Percentiles rank a stretch among this genome's conserved stretches.
phyloP scores from a whole-genome alignment of 331 rosid genomes.

The Acacia concinna region DNA sequence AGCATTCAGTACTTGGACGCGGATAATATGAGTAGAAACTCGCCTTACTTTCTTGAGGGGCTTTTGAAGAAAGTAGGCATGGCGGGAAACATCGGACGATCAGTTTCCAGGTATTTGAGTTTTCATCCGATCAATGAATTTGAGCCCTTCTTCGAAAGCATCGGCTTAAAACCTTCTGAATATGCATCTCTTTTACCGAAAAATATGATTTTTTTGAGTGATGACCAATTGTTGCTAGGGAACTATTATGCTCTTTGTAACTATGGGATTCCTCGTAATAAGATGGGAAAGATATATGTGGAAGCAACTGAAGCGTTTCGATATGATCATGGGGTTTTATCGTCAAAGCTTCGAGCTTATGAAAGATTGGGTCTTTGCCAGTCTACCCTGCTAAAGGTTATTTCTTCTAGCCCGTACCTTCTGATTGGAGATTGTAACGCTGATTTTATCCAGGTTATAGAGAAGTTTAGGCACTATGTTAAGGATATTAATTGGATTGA shows the following conservation, averaged over 20 bases:
- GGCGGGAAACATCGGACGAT: constrained; percentile 34
- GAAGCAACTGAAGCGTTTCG: constrained; percentile 49
- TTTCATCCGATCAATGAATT: constrained; percentile 88
- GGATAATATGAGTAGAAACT: constrained; percentile 69
- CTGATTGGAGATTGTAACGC: constrained; percentile 57
- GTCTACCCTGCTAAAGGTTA: constrained; percentile 28
- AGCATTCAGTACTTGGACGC: constrained; percentile 67
- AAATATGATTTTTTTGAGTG: constrained; percentile 57
- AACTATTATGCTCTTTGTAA: constrained; percentile 55
- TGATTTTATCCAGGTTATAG: constrained; percentile 52
- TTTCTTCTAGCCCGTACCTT: constrained; percentile 56
- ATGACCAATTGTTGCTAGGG: constrained; percentile 58
- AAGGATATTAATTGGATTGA: constrained; percentile 52
- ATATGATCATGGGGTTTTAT: constrained; percentile 50
- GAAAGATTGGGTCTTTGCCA: constrained; percentile 50
- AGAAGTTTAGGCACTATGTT: constrained; percentile 47
- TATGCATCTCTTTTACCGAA: constrained; percentile 61
- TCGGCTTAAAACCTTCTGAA: constrained; percentile 72
- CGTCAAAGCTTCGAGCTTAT: constrained; percentile 54
- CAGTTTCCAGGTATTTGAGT: constrained; percentile 53
- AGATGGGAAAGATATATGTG: constrained; percentile 62
- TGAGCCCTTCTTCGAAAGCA: constrained; percentile 84
- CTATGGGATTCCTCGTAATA: constrained; percentile 61
- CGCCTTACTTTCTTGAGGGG: constrained; percentile 56
- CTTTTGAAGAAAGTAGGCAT: constrained; percentile 43